Percentiles rank a stretch among this genome's conserved stretches.
These are phyloP conservation scores for Physcomitrellopsis africana DNA, from an alignment of 225 moss, liverwort and hornwort species.

Conservation along the genomic window DNA sequence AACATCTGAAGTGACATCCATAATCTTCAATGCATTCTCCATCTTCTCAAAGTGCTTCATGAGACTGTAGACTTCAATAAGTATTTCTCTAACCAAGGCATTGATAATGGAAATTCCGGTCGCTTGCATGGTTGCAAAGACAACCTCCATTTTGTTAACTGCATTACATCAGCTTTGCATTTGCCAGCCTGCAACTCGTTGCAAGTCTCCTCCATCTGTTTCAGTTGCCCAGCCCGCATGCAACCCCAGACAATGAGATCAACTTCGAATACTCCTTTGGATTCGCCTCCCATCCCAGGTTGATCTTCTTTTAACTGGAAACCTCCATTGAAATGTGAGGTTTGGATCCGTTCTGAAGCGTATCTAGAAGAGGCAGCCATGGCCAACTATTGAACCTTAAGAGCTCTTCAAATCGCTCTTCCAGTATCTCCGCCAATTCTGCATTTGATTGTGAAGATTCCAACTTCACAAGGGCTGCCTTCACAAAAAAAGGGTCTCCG, in stretches of 20 bases:
- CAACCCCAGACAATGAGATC: too few relatives aligned
- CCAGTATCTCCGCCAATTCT: slow-evolving; percentile 65
- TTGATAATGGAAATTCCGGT: slow-evolving; percentile 87
- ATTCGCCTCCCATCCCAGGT: slow-evolving; percentile 68
- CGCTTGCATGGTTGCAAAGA: slow-evolving; percentile 77
- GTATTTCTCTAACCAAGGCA: slow-evolving; percentile 83
- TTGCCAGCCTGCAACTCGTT: slow-evolving; percentile 64
- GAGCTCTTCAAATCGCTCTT: slow-evolving; percentile 63
- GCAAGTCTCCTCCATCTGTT: slow-evolving; percentile 73
- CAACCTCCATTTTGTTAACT: slow-evolving; percentile 74
- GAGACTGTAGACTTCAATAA: slow-evolving; percentile 76
- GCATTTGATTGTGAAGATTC: slow-evolving; percentile 61
- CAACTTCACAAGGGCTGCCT: slow-evolving; percentile 69
- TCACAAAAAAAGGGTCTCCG: slow-evolving; percentile 66
- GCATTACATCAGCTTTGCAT: slow-evolving; percentile 84
- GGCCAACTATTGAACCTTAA: slow-evolving; percentile 72
- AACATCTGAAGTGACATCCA: slow-evolving; percentile 59
- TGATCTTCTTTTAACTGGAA: slow-evolving; percentile 91
- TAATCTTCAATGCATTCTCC: slow-evolving; percentile 80
- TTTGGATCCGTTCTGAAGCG: slow-evolving; percentile 88
- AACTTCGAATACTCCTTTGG: slow-evolving; percentile 98
- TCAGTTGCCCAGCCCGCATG: slow-evolving; percentile 90
- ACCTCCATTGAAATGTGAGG: slow-evolving; percentile 88
- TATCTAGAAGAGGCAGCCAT: slow-evolving; percentile 87
- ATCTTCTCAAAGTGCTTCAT: slow-evolving; percentile 77